Evolutionary conservation across 2,329 filamentous ascomycete species (phyloP).

Genomic region (Penicillium brevicompactum): DNA sequence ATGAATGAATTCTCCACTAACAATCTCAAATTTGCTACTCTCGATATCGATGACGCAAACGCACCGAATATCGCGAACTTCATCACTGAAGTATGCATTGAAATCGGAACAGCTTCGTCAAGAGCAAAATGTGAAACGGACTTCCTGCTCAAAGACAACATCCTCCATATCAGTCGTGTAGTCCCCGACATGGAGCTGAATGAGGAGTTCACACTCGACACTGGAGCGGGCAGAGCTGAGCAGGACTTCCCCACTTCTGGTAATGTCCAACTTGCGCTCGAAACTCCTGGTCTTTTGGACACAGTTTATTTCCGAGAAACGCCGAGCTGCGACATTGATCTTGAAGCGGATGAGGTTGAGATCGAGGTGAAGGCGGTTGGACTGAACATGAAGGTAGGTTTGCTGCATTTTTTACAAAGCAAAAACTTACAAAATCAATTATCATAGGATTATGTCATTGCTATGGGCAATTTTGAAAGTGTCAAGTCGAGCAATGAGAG

Average conservation of each 20-base stretch:
- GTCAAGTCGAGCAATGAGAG: conserved; percentile 16
- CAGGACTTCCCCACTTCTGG: neutral
- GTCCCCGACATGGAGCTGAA: neutral
- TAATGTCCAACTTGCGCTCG: neutral
- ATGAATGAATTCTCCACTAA: neutral
- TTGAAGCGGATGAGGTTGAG: neutral
- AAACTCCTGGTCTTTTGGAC: neutral
- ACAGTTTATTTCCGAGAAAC: neutral
- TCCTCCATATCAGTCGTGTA: neutral
- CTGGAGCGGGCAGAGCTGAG: neutral
- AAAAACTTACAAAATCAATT: neutral
- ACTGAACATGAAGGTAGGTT: conserved; percentile 17
- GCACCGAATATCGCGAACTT: neutral
- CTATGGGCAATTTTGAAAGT: conserved; percentile 20
- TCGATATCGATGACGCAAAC: neutral
- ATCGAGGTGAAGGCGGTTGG: neutral
- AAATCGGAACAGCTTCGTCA: neutral
- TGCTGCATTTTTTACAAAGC: conserved; percentile 28
- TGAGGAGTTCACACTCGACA: neutral
- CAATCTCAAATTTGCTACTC: neutral
- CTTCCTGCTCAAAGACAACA: neutral
- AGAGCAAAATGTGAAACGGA: neutral
- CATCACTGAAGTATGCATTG: neutral
- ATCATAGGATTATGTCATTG: conserved; percentile 32
- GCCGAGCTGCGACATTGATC: neutral